Conservation (phyloP, 2,329 filamentous ascomycete genomes). For the Cladorrhinum sp. region DNA sequence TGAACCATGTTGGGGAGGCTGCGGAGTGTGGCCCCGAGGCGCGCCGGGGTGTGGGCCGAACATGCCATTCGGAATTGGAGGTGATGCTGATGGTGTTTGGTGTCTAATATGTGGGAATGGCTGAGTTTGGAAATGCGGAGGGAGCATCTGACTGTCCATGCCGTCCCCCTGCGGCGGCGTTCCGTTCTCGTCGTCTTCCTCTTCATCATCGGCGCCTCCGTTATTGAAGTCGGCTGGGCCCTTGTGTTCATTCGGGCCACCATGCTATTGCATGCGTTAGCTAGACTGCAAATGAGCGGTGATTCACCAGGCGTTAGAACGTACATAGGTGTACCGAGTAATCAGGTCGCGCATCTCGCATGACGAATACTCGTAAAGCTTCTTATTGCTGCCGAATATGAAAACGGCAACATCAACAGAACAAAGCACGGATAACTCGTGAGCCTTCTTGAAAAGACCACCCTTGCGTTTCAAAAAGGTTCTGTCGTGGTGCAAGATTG, state of each 20-base stretch:
- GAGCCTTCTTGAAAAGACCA: slow-evolving; percentile 98
- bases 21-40: slow-evolving; percentile 75
- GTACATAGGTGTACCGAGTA: slow-evolving; percentile 83
- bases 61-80: slow-evolving; percentile 77
- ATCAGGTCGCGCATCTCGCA: slow-evolving; percentile 90
- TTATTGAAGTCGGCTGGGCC: slow-evolving; percentile 88
- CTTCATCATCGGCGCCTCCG: slow-evolving; percentile 82
- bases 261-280: slow-evolving; percentile 61
- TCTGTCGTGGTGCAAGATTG: slow-evolving; percentile 44
- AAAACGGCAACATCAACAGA: slow-evolving; percentile 98
- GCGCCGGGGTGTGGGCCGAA: slow-evolving; percentile 57
- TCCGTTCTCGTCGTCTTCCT: slow-evolving; percentile 71
- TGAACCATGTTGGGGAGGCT: slow-evolving; percentile 67
- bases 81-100: slow-evolving; percentile 80
- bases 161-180: slow-evolving; percentile 69
- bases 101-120: slow-evolving; percentile 70
- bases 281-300: slow-evolving; percentile 6
- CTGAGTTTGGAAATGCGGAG: slow-evolving; percentile 67
- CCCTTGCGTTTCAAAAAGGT: slow-evolving; percentile 99
- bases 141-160: slow-evolving; percentile 60
- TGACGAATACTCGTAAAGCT: slow-evolving; percentile 96
- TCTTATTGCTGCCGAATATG: slow-evolving; percentile 98
- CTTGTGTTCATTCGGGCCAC: slow-evolving; percentile 91
- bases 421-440: slow-evolving; percentile 95
- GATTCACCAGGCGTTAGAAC: slow-evolving; percentile 37